These are phyloP conservation scores for Cordyceps militaris DNA, from an alignment of 2,329 filamentous ascomycete genomes.

Conservation along the genomic window DNA sequence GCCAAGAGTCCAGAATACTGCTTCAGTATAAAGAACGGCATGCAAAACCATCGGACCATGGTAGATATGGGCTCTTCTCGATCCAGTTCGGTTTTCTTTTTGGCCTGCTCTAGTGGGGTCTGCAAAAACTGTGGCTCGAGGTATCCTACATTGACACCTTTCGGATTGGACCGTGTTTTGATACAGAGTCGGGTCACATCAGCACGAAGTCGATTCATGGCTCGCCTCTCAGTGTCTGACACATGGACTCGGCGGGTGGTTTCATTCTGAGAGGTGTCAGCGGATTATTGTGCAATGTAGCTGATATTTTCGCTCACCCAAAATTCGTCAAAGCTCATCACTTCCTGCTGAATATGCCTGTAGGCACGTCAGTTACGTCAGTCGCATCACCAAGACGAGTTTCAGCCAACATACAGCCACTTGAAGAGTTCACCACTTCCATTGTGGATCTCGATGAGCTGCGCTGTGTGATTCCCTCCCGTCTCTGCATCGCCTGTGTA, in stretches of 20 bases:
- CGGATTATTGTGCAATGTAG: too few species aligned
- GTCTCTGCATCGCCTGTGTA: slow-evolving; percentile 33
- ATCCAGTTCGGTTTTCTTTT: slow-evolving; percentile 16
- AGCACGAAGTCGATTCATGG: slow-evolving; percentile 29
- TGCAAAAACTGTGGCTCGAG: slow-evolving; percentile 36
- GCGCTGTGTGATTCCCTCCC: slow-evolving; percentile 28
- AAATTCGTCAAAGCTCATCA: slow-evolving; percentile 37
- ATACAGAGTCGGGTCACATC: slow-evolving; percentile 31
- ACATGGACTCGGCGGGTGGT: slow-evolving; percentile 27
- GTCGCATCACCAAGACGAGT: too few species aligned
- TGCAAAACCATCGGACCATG: slow-evolving; percentile 33
- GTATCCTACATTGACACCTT: slow-evolving; percentile 32
- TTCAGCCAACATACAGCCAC: slow-evolving; percentile 30
- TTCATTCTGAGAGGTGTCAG: slow-evolving; percentile 23
- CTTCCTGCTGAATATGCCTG: slow-evolving; percentile 32
- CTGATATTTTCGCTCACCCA: slow-evolving; percentile 23
- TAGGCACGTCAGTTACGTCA: slow-evolving; percentile 14
- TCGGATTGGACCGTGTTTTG: slow-evolving; percentile 31
- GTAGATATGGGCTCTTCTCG: slow-evolving; percentile 12
- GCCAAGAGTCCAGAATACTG: slow-evolving; percentile 33
- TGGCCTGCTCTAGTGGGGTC: slow-evolving; percentile 24
- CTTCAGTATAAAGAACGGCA: slow-evolving; percentile 42
- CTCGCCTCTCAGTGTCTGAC: slow-evolving; percentile 27
- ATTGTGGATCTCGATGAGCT: slow-evolving; percentile 30
- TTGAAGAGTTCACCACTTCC: slow-evolving; percentile 30